Percentiles rank a stretch among this genome's conserved stretches.
phyloP scores from a whole-genome alignment of 768 basidiomycete species.

The Auricularia sp. region DNA sequence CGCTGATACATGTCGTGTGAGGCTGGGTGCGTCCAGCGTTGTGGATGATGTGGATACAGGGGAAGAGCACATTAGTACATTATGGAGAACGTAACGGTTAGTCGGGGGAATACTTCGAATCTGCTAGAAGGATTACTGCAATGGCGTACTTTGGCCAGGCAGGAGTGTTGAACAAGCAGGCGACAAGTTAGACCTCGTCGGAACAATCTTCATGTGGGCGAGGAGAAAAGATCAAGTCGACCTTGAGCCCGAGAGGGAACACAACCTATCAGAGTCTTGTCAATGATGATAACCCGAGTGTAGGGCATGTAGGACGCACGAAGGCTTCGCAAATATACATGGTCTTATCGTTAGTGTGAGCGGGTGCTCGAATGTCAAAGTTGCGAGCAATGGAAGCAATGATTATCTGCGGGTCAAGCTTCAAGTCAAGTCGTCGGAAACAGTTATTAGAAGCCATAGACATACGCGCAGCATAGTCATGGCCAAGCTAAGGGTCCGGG shows the following conservation, averaged over 20 bases:
- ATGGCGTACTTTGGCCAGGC: neutral
- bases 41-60: too few relatives aligned
- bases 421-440: neutral
- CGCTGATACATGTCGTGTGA: too few relatives aligned
- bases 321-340: constrained; percentile 80
- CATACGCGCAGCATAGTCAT: constrained; percentile 48
- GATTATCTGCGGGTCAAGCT: constrained; percentile 22
- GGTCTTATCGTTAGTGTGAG: constrained; percentile 60
- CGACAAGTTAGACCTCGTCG: neutral
- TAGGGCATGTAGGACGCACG: constrained; percentile 33
- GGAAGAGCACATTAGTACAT: too few relatives aligned
- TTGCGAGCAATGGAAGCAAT: constrained; percentile 53
- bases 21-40: too few relatives aligned
- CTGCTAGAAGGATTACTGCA: neutral
- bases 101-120: too few relatives aligned
- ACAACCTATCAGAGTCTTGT: neutral
- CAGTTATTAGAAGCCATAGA: neutral
- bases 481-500: constrained; percentile 31
- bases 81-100: too few relatives aligned
- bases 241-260: neutral
- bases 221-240: neutral
- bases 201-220: neutral
- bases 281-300: neutral
- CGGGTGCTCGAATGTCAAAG: constrained; percentile 55
- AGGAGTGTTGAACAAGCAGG: neutral